Evolutionary conservation across 2,329 filamentous ascomycete genomes (phyloP).

Genomic region (Penicillium griseofulvum): DNA sequence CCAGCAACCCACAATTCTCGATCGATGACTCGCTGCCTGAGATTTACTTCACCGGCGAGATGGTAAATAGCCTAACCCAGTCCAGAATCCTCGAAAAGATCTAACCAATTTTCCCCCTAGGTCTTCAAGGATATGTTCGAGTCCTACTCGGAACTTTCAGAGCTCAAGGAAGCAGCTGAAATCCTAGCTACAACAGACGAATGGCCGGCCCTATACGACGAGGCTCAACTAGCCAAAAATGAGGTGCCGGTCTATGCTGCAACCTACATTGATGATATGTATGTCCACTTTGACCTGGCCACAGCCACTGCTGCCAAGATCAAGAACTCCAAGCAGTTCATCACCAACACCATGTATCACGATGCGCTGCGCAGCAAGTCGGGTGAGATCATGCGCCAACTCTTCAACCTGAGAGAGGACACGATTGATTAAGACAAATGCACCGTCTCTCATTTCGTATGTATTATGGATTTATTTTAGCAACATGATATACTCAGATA

Average conservation of each 20-base stretch:
- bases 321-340: constrained; percentile 72
- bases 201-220: constrained; percentile 77
- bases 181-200: constrained; percentile 64
- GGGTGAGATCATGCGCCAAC: constrained; percentile 71
- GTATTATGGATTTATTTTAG: not conserved
- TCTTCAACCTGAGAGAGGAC: constrained; percentile 76
- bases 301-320: constrained; percentile 72
- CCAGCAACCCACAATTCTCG: constrained; percentile 47
- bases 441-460: not conserved
- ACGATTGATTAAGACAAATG: constrained; percentile 50
- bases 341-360: constrained; percentile 86
- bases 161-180: constrained; percentile 66
- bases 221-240: constrained; percentile 69
- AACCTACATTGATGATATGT: constrained; percentile 85
- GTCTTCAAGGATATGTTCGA: constrained; percentile 83
- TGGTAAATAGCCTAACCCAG: constrained; percentile 49
- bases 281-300: constrained; percentile 75
- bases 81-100: not conserved
- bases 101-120: constrained; percentile 25
- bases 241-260: constrained; percentile 83
- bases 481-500: not conserved
- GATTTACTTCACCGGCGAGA: constrained; percentile 84
- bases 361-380: constrained; percentile 71
- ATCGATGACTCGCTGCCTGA: constrained; percentile 48
- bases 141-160: constrained; percentile 70